These are phyloP conservation scores for Eragrostis tef DNA, from an alignment of 202 grass and related monocot species.

Conservation along the genomic window DNA sequence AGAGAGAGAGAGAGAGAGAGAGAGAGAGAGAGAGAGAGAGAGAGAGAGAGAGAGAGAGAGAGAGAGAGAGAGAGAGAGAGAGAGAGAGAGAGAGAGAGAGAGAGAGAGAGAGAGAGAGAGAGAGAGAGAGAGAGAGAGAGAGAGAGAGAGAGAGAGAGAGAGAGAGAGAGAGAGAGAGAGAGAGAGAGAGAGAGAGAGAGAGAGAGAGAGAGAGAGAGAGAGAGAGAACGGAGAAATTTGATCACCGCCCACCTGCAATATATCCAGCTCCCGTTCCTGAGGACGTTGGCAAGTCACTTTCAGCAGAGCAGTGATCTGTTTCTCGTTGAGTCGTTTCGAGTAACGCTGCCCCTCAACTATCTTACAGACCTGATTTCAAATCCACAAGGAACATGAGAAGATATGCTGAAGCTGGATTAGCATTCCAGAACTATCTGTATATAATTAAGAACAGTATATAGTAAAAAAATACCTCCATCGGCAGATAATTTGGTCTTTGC, in stretches of 20 bases:
- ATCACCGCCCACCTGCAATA: slow-evolving; percentile 64
- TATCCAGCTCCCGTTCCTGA: slow-evolving; percentile 72
- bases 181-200: not conserved
- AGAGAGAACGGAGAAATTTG: slow-evolving; percentile 17
- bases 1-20: not conserved
- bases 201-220: not conserved
- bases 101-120: not conserved
- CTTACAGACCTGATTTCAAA: slow-evolving; percentile 81
- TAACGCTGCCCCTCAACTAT: slow-evolving; percentile 97
- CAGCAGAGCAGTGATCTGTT: slow-evolving; percentile 81
- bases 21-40: not conserved
- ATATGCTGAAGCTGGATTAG: slow-evolving; percentile 35
- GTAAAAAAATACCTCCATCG: slow-evolving; percentile 73
- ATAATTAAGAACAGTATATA: not conserved
- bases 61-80: not conserved
- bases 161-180: not conserved
- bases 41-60: not conserved
- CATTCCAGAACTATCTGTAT: slow-evolving; percentile 12
- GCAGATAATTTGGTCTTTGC: slow-evolving; percentile 95
- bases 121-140: not conserved
- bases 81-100: not conserved
- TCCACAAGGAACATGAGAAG: slow-evolving; percentile 16
- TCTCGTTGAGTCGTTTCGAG: slow-evolving; percentile 92
- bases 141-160: not conserved
- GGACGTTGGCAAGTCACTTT: slow-evolving; percentile 93